phyloP scores from a whole-genome alignment of 106 monocot genomes.

The Cymbidium sinense region DNA sequence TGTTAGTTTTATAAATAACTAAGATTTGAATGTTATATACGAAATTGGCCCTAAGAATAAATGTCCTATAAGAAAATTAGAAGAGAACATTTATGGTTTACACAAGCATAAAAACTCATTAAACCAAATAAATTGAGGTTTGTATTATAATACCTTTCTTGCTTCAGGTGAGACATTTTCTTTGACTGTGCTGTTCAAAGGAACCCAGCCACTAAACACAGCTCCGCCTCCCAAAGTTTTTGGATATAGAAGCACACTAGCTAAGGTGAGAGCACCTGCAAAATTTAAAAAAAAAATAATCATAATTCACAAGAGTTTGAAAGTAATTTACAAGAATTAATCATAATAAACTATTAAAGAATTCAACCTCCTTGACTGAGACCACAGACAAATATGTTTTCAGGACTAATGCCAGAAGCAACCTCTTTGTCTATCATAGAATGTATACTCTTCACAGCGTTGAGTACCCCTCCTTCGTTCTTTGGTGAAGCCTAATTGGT shows the following conservation, averaged over 20 bases:
- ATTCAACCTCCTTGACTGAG: constrained; percentile 91
- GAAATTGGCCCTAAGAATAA: too few species aligned
- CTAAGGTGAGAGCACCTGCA: constrained; percentile 81
- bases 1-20: too few species aligned
- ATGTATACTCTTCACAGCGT: constrained; percentile 76
- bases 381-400: constrained; percentile 83
- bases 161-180: constrained; percentile 70
- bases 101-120: neutral
- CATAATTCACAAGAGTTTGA: neutral
- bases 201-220: constrained; percentile 91
- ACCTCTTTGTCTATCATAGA: constrained; percentile 76
- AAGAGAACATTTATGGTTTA: neutral
- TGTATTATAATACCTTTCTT: constrained; percentile 41
- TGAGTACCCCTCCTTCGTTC: constrained; percentile 56
- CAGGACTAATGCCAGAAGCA: constrained; percentile 59
- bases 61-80: too few species aligned
- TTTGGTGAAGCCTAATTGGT: constrained; percentile 65
- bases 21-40: too few species aligned
- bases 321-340: neutral
- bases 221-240: constrained; percentile 80
- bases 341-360: neutral
- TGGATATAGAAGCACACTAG: constrained; percentile 87
- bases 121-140: neutral
- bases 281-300: neutral
- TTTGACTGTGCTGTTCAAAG: constrained; percentile 69